Evolutionary conservation across 2,329 filamentous ascomycete species (phyloP).

Genomic region (Colletotrichum sp.): DNA sequence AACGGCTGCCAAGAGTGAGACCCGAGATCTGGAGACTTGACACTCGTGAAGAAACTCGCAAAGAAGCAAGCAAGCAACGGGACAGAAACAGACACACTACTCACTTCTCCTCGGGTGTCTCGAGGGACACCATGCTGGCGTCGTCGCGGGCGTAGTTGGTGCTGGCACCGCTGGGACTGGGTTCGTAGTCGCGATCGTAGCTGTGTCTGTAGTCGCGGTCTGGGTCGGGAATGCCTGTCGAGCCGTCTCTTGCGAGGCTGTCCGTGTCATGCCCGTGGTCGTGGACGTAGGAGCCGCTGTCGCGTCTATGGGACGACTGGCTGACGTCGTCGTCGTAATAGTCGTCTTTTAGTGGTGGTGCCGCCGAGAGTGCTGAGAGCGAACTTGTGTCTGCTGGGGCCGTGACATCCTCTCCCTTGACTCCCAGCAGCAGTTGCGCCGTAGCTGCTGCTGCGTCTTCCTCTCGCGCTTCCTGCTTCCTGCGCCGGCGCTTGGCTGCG

Average conservation of each 20-base stretch:
- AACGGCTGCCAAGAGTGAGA: neutral
- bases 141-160: neutral
- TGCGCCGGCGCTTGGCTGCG: slow-evolving; percentile 51
- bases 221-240: slow-evolving; percentile 14
- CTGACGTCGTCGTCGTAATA: slow-evolving; percentile 33
- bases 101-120: neutral
- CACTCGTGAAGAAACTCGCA: neutral
- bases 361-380: neutral
- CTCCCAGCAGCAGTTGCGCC: slow-evolving; percentile 23
- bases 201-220: neutral
- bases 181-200: neutral
- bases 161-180: neutral
- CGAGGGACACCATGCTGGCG: slow-evolving; percentile 1
- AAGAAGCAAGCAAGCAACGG: neutral
- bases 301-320: slow-evolving; percentile 40
- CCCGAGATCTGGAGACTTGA: neutral
- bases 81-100: neutral
- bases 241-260: neutral
- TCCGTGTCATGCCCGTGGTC: slow-evolving; percentile 28
- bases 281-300: slow-evolving; percentile 34
- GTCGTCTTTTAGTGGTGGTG: slow-evolving; percentile 26
- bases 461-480: slow-evolving; percentile 49
- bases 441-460: slow-evolving; percentile 23
- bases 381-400: slow-evolving; percentile 5
- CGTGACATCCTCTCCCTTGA: slow-evolving; percentile 15